These are phyloP conservation scores for Coemansia pectinata DNA, from an alignment of 192 early-diverging fungal genomes.

Conservation along the genomic window DNA sequence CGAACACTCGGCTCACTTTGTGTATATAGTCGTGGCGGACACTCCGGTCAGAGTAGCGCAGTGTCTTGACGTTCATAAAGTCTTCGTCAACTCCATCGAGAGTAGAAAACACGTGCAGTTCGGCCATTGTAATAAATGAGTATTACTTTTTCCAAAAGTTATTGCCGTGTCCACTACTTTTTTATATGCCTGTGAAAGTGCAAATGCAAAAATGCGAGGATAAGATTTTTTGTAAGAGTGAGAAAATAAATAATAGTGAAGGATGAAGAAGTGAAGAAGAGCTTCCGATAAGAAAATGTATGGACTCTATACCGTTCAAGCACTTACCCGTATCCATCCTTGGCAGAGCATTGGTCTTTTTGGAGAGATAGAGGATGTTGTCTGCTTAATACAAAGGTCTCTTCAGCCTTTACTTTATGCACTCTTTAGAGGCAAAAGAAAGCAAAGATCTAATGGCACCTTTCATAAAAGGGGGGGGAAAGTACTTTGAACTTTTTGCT, in stretches of 20 bases:
- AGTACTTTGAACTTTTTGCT: not conserved
- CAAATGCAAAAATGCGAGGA: not conserved
- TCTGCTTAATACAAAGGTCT: not conserved
- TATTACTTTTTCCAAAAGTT: not conserved
- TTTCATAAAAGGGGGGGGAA: not conserved
- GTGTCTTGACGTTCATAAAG: slow-evolving; percentile 2
- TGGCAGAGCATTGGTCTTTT: not conserved
- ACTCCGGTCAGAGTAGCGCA: not conserved
- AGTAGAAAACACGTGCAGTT: not conserved
- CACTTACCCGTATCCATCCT: not conserved
- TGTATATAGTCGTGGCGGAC: slow-evolving; percentile 3
- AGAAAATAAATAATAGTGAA: not conserved
- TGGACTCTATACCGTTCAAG: not conserved
- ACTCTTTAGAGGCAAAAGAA: not conserved
- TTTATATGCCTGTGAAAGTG: not conserved
- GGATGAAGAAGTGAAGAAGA: not conserved
- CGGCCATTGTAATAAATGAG: not conserved
- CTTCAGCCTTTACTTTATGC: not conserved
- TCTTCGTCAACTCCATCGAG: not conserved
- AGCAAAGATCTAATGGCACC: not conserved
- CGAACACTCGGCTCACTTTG: slow-evolving; percentile 2
- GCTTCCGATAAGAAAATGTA: not conserved
- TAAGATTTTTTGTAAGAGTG: not conserved
- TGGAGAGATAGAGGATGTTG: not conserved
- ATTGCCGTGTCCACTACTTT: not conserved